Base-by-base conservation (phyloP, 2,329 filamentous ascomycete genomes). In the Alternaria gansuensis region DNA sequence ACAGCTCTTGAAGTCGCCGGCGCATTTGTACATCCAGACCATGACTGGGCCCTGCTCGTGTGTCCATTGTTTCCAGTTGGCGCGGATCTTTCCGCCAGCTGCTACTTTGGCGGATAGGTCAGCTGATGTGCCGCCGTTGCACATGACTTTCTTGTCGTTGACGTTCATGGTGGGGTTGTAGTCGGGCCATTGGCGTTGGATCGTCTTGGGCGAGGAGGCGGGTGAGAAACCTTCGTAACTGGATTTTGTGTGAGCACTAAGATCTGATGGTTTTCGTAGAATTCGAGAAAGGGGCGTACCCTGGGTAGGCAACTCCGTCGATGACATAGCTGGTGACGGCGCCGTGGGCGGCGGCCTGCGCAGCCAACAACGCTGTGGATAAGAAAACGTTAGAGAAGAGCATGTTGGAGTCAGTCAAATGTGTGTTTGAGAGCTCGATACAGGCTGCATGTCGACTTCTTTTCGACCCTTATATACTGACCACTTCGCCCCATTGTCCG, bases 21-120 rank as follows among this genome's bases (percentile, higher is more conserved):
- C 77, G 72, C 84, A 86, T 60, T 83, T 81, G 56, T 79, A 79
- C 70, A 79, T 71, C 77, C 83, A 87, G 2, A 87, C 84, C 80
- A 86, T 84, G 39, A 87, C 82, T 14, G 85, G 85, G 1, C 84
- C 85, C 67, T 87, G 84, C 54, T 79, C 74, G 69, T 87, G 84
- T 0, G 84, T 86, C 84, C 85, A 87, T 70, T 87, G 84, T 43
- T 75, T 69, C 83, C 84, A 87, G 67, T 81, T 75, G 10, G 84
- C 84, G 5, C 81, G 82, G 56, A 87, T 77, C 56, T 80, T 81
- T 36, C 77, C 69, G 37, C 85, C 85, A 1, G 84, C 82, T 4
- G 77, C 72, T 58, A 84, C 77, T 33, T 78, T 76, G 5, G 84
- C 84, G 17, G 71, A 77, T 8, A 84, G 75, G 23, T 69, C 73